Conservation (phyloP, 345 rosid genomes). For the Citrus glauca region DNA sequence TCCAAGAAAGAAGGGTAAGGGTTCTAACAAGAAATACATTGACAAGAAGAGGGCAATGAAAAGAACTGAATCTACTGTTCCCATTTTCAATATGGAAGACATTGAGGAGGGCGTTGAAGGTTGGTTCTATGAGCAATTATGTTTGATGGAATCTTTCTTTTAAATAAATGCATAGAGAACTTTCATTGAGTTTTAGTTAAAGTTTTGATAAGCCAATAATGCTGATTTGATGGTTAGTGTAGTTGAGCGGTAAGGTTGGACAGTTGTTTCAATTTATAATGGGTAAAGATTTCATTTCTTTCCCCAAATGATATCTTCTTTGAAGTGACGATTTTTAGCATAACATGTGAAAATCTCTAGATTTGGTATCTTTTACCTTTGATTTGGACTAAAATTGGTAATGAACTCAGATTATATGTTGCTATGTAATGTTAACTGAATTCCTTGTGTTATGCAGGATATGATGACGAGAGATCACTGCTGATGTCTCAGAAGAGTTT, state of each 20-base stretch:
- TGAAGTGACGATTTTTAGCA: not conserved
- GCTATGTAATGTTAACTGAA: not conserved
- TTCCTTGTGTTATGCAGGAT: conserved; percentile 55
- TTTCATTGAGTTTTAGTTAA: not conserved
- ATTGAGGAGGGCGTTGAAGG: conserved; percentile 99
- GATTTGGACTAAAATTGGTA: conserved; percentile 7
- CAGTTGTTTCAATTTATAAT: not conserved
- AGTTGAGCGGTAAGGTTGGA: not conserved
- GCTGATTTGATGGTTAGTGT: not conserved
- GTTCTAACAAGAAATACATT: conserved; percentile 60
- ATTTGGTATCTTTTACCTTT: not conserved
- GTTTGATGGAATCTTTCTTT: not conserved
- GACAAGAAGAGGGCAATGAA: conserved; percentile 76
- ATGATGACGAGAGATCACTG: conserved; percentile 96
- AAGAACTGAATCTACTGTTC: conserved; percentile 94
- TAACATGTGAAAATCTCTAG: not conserved
- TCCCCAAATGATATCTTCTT: not conserved
- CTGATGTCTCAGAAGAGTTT: conserved; percentile 97
- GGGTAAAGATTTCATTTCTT: not conserved
- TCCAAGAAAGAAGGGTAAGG: conserved; percentile 82
- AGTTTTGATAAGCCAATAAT: not conserved
- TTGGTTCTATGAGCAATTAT: conserved; percentile 21
- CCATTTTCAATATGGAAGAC: conserved; percentile 98
- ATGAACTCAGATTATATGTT: not conserved
- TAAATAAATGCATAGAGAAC: not conserved